A percentile compares a stretch with the other conserved stretches of the same genome.
Conservation (phyloP, 306 rosid species). For the Phaseolus lunatus region DNA sequence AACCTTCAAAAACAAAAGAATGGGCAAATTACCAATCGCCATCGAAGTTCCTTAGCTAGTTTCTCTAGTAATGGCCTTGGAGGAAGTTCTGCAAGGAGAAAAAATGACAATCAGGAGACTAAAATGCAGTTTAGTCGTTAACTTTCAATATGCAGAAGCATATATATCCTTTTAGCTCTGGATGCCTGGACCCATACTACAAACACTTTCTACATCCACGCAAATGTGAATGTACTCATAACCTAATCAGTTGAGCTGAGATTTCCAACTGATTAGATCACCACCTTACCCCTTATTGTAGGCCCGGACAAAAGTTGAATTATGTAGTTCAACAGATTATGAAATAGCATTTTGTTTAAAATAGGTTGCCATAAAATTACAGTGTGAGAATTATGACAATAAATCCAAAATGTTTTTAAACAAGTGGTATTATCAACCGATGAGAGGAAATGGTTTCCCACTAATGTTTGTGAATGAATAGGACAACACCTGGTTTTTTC, state of each 20-base stretch:
- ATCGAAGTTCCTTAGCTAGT: conserved; percentile 84
- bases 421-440: background rate
- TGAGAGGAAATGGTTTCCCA: background rate
- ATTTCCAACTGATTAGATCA: conserved; percentile 2
- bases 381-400: background rate
- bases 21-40: conserved; percentile 65
- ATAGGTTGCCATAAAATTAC: background rate
- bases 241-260: too few species aligned
- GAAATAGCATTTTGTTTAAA: background rate
- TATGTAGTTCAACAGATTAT: background rate
- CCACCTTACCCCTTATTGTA: conserved; percentile 5
- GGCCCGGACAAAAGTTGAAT: conserved; percentile 1
- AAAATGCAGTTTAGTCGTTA: conserved; percentile 9
- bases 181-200: conserved; percentile 15
- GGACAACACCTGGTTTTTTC: background rate
- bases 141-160: conserved; percentile 29
- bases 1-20: conserved; percentile 18
- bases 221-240: background rate
- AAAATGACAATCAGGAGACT: conserved; percentile 34
- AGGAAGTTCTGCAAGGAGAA: conserved; percentile 82
- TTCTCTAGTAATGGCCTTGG: conserved; percentile 89
- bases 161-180: background rate
- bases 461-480: background rate
- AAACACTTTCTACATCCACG: conserved; percentile 21
- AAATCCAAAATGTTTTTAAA: background rate